phyloP scores from a whole-genome alignment of 371 early-diverging fungal genomes.

The Mycotypha africana region DNA sequence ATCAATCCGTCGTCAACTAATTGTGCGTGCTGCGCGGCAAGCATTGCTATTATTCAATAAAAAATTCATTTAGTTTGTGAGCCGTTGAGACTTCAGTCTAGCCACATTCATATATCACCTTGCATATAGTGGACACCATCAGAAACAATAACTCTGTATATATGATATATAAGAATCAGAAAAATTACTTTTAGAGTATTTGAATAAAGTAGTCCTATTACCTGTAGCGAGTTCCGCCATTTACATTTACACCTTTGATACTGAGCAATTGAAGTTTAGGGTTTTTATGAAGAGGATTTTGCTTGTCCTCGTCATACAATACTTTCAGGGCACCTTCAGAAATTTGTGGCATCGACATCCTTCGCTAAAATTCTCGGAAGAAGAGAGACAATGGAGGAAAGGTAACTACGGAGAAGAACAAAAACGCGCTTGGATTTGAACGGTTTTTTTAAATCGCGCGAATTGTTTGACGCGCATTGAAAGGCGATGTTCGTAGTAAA shows the following conservation, averaged over 20 bases:
- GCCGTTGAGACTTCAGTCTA: too few relatives aligned
- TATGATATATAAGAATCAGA: too few relatives aligned
- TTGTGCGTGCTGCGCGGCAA: conserved; percentile 50
- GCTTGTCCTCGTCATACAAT: conserved; percentile 33
- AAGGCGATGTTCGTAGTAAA: too few relatives aligned
- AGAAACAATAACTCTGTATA: conserved; percentile 62
- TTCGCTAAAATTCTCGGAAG: too few relatives aligned
- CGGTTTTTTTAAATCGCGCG: too few relatives aligned
- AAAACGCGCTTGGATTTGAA: too few relatives aligned
- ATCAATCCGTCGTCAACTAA: conserved; percentile 44
- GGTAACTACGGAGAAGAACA: too few relatives aligned
- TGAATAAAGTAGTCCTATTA: conserved; percentile 9
- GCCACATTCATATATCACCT: conserved; percentile 38
- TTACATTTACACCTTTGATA: conserved; percentile 42
- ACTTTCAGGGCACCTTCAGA: conserved; percentile 38
- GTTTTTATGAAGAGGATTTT: conserved; percentile 13
- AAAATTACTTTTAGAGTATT: too few relatives aligned
- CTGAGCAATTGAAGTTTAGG: conserved; percentile 63
- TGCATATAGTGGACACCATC: conserved; percentile 67
- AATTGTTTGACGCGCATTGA: too few relatives aligned
- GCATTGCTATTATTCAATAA: conserved; percentile 45
- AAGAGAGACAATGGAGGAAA: too few relatives aligned
- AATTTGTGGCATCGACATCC: conserved; percentile 35
- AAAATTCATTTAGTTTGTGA: neutral
- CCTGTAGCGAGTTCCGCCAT: conserved; percentile 52